Evolutionary conservation across 1,139 yeast genomes (phyloP).

Genomic region (Kodamaea anthophila): DNA sequence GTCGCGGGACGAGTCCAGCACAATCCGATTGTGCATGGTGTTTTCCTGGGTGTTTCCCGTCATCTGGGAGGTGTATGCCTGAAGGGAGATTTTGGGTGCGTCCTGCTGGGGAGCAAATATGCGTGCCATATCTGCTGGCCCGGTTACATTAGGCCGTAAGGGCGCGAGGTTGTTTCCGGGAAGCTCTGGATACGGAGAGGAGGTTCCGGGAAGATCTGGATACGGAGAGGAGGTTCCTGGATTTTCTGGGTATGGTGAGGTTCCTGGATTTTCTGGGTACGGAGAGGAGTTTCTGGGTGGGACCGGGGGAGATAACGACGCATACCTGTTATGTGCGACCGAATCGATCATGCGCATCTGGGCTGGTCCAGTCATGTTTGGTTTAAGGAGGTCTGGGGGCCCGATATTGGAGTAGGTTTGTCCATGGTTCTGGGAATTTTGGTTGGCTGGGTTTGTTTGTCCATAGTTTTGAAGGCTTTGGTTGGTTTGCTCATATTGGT

Average conservation of each 20-base stretch:
- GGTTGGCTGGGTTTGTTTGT: conserved; percentile 47
- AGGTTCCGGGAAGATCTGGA: background rate
- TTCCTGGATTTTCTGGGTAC: background rate
- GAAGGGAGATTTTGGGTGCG: conserved; percentile 29
- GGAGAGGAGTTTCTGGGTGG: background rate
- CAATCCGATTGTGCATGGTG: conserved; percentile 25
- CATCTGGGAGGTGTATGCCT: conserved; percentile 42
- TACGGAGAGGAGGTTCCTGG: background rate
- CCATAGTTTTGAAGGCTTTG: conserved; percentile 62
- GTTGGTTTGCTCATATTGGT: too few species aligned
- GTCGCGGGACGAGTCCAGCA: conserved; percentile 7
- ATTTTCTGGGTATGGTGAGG: too few species aligned
- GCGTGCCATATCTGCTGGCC: conserved; percentile 35
- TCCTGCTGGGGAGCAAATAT: conserved; percentile 19
- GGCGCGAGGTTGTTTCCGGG: conserved; percentile 7
- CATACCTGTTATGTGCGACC: background rate
- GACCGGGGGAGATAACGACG: background rate
- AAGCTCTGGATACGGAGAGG: too few species aligned
- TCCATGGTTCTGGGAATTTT: conserved; percentile 39
- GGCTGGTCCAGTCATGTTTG: conserved; percentile 53
- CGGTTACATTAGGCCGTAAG: conserved; percentile 33
- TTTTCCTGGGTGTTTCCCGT: conserved; percentile 38
- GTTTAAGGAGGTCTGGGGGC: conserved; percentile 26
- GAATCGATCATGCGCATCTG: conserved; percentile 14
- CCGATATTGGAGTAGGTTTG: conserved; percentile 20